Evolutionary conservation across 2,329 filamentous ascomycete species (phyloP), one percentile per base, ranked within the genome.

Genomic region (Ascochyta fabae): DNA sequence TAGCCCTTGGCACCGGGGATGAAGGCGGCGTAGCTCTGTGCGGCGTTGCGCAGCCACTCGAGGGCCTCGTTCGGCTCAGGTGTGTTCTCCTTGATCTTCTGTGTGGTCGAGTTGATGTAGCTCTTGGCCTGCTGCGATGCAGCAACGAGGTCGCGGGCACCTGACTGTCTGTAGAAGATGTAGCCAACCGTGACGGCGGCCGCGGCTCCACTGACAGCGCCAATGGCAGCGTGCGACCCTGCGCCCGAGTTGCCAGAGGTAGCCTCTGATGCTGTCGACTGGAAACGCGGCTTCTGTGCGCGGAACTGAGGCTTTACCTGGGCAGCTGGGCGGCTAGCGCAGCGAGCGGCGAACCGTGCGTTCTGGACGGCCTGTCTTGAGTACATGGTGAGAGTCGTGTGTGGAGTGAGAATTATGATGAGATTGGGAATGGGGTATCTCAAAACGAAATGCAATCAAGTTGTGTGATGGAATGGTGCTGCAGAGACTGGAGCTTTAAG

Each of bases 1-100:
- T 89, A 91, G 42, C 80, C 76, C 27, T 83, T 83, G 2, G 86
- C 89, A 12, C 90, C 90, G 0, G 90, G 90, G 27, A 93, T 84
- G 80, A 88, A 90, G 3, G 79, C 80, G 2, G 88, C 87, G 68
- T 92, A 92, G 23, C 86, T 86, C 69, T 85, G 86, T 26, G 86
- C 85, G 12, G 87, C 86, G 53, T 86, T 78, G 66, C 86, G 86
- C 57, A 92, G 82, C 78, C 84, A 87, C 57, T 83, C 75, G 35
- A 90, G 78, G 1, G 88, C 88, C 72, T 90, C 82, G 59, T 89
- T 88, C 13, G 87, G 81, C 56, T 85, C 82, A 0, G 89, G 89
- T 0, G 88, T 84, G 41, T 82, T 80, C 51, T 87, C 76, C 61
- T 87, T 83, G 6, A 89, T 78, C 69, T 85, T 85, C 61, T 86